A percentile compares a stretch with the other conserved stretches of the same genome.
Conservation (phyloP, 345 rosid species). For the Pistacia integerrima region DNA sequence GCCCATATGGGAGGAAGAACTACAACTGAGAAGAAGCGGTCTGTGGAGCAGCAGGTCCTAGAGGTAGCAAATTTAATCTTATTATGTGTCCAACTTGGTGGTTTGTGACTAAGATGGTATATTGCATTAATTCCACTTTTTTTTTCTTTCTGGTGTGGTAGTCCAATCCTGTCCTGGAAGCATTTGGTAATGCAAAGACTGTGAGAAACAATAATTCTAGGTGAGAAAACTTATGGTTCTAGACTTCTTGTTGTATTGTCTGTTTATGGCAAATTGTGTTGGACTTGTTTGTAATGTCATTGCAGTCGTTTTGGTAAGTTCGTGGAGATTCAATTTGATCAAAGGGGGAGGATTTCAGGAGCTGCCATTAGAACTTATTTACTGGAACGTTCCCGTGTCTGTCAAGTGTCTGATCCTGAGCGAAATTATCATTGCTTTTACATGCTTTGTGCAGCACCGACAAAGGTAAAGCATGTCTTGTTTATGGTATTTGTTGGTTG, state of each 20-base stretch:
- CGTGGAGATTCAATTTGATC: constrained; percentile 93
- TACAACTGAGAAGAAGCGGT: constrained; percentile 72
- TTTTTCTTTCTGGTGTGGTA: constrained; percentile 34
- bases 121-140: constrained; percentile 1
- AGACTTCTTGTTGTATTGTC: constrained; percentile 10
- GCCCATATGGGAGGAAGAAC: constrained; percentile 96
- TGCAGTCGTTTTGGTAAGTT: constrained; percentile 98
- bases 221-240: constrained; percentile 37
- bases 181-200: constrained; percentile 99
- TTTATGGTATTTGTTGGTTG: neutral
- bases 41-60: constrained; percentile 95
- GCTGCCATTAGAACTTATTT: constrained; percentile 97
- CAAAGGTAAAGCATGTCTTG: constrained; percentile 47
- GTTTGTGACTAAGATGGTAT: constrained; percentile 1
- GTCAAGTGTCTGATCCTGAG: constrained; percentile 99
- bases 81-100: constrained; percentile 12
- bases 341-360: constrained; percentile 85
- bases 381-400: constrained; percentile 96
- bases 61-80: constrained; percentile 54
- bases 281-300: constrained; percentile 23
- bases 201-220: constrained; percentile 97
- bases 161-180: constrained; percentile 99
- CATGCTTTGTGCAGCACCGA: constrained; percentile 97
- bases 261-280: constrained; percentile 17
- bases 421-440: constrained; percentile 99